Evolutionary conservation across 768 basidiomycete species (phyloP), one percentile per base, ranked within the genome.

Genomic region (Tephrocybe sp.): DNA sequence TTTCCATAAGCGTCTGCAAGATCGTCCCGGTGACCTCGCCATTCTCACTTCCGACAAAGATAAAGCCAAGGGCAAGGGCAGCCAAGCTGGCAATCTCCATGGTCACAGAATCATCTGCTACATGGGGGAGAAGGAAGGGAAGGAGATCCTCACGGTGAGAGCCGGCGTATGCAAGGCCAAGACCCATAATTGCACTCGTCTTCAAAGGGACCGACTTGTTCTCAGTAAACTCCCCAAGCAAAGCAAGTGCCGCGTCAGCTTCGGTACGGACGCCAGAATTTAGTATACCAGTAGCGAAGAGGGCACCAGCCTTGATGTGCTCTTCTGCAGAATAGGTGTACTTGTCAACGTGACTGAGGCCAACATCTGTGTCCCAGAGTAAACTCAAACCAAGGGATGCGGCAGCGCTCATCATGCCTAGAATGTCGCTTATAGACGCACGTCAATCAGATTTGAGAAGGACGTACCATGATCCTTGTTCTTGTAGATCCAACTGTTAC

Each of bases 401-500:
- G 22, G 94, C 85, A 19, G 97, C 97, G 52, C 89, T 91, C 79
- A 95, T 85, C 93, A 97, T 98, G 45, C 90, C 90, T 91, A 54
- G 1, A 23, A 56, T 36, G 4, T n/a, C 37, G n/a, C 21, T n/a
- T 19, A 38, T 16, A 18, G 12, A 4, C 16, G 37, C 8, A 7
- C 37, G 12, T 18, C 18, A 19, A 34, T 34, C 33, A 7, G 18
- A 6, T 4, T 19, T 12, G 21, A 19, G 7, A 18, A 19, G 21
- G 12, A 62, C 76, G 18, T 50, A 86, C 94, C 97, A 55, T 97
- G 92, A 45, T 97, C 95, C 71, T 98, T 98, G 76, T 98, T 98
- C 79, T 98, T 98, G 77, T 98, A 99, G 50, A 99, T 92, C 94
- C 94, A 99, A 60, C 92, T 94, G 67, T 83, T 91, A 12, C 97